phyloP scores from a whole-genome alignment of 2,329 filamentous ascomycete species.

The Alternaria rosae region DNA sequence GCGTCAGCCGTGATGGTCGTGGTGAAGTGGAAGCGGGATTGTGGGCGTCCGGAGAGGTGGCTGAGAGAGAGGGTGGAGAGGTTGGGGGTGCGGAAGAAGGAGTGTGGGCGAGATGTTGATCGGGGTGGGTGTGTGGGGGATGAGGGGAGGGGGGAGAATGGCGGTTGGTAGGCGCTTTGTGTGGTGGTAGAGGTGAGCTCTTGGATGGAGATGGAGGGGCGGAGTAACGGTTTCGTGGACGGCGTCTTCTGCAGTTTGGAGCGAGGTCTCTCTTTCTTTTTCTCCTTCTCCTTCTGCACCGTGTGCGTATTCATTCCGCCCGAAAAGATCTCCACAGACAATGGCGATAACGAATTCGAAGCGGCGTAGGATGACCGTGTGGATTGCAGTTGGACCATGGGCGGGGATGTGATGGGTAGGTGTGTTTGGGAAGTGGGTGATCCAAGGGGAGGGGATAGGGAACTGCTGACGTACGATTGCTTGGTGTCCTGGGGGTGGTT shows the following conservation, averaged over 20 bases:
- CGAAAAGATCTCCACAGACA: background rate
- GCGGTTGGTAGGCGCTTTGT: background rate
- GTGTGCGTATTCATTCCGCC: background rate
- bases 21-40: conserved; percentile 41
- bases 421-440: conserved; percentile 32
- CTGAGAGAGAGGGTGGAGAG: conserved; percentile 32
- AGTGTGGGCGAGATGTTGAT: background rate
- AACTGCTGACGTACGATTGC: conserved; percentile 49
- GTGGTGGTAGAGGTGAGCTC: background rate
- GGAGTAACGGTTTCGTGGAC: conserved; percentile 14
- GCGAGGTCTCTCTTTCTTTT: background rate
- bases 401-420: conserved; percentile 15
- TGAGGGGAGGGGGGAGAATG: background rate
- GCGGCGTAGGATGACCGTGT: background rate
- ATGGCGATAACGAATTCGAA: background rate
- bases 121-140: background rate
- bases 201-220: conserved; percentile 1
- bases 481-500: conserved; percentile 35
- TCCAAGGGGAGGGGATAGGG: conserved; percentile 21
- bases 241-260: conserved; percentile 21
- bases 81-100: conserved; percentile 23
- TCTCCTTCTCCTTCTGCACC: background rate
- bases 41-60: conserved; percentile 33
- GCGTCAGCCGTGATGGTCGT: conserved; percentile 41
- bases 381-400: conserved; percentile 7